Evolutionary conservation across 2,329 filamentous ascomycete genomes (phyloP).

Genomic region (Fusarium sp.): DNA sequence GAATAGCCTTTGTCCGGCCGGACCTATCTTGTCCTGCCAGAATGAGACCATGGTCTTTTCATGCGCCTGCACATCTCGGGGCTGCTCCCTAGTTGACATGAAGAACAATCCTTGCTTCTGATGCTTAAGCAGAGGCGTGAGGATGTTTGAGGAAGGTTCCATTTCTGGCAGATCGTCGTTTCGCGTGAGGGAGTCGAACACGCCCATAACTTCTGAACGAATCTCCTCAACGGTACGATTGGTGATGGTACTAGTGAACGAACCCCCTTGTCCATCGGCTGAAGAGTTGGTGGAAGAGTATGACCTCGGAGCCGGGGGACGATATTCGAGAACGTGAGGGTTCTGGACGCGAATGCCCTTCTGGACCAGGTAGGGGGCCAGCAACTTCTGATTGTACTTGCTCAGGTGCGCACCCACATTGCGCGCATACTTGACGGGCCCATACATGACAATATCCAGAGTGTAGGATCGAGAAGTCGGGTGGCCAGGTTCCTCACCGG

Average conservation of each 20-base stretch:
- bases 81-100: conserved; percentile 82
- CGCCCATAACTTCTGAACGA: conserved; percentile 82
- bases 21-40: conserved; percentile 73
- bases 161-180: conserved; percentile 80
- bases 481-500: conserved; percentile 73
- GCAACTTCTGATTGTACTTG: conserved; percentile 74
- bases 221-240: conserved; percentile 85
- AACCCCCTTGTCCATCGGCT: conserved; percentile 43
- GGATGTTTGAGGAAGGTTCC: conserved; percentile 71
- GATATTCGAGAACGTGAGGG: conserved; percentile 72
- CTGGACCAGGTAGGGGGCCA: conserved; percentile 73
- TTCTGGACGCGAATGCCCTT: conserved; percentile 79
- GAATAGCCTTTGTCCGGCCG: conserved; percentile 69
- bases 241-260: conserved; percentile 47
- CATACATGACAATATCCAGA: conserved; percentile 83
- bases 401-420: conserved; percentile 75
- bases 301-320: conserved; percentile 53
- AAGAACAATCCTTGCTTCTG: conserved; percentile 93
- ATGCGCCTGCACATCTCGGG: conserved; percentile 66
- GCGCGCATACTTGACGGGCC: conserved; percentile 73
- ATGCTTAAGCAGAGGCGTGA: conserved; percentile 80
- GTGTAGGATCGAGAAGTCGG: conserved; percentile 70
- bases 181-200: conserved; percentile 87
- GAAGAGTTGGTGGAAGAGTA: conserved; percentile 38
- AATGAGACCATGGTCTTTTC: conserved; percentile 77